A percentile compares a stretch with the other conserved stretches of the same genome.
Evolutionary conservation across 2,329 filamentous ascomycete genomes (phyloP).

Genomic region (Biscogniauxia marginata): DNA sequence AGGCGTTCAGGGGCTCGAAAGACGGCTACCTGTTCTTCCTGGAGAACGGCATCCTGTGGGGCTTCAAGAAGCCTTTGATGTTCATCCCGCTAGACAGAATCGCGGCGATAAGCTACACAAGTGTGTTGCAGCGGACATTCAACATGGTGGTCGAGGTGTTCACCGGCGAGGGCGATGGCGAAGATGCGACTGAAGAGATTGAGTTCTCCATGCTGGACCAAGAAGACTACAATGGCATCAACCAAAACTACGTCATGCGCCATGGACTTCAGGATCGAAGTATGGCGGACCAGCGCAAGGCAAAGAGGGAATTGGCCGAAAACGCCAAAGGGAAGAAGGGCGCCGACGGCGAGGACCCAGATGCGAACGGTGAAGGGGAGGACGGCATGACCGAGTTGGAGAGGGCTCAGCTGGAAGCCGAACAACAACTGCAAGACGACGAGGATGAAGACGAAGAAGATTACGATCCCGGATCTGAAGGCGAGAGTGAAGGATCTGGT

Average conservation of each 20-base stretch:
- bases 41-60: constrained; percentile 66
- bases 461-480: constrained; percentile 62
- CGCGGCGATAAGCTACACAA: constrained; percentile 64
- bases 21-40: constrained; percentile 69
- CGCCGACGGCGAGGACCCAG: constrained; percentile 37
- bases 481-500: constrained; percentile 57
- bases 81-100: constrained; percentile 63
- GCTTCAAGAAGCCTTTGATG: constrained; percentile 67
- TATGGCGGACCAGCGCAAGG: constrained; percentile 66
- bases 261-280: constrained; percentile 65
- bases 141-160: constrained; percentile 65
- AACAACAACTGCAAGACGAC: constrained; percentile 56
- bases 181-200: constrained; percentile 55
- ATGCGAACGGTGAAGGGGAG: constrained; percentile 45
- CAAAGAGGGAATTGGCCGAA: constrained; percentile 61
- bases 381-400: constrained; percentile 50
- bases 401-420: constrained; percentile 48
- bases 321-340: constrained; percentile 52
- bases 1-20: constrained; percentile 65
- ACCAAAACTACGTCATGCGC: constrained; percentile 58
- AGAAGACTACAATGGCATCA: constrained; percentile 64
- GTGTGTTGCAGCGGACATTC: constrained; percentile 66
- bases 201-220: constrained; percentile 71
- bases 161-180: constrained; percentile 36
- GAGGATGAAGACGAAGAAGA: constrained; percentile 66